These are phyloP conservation scores for Nothophoma quercina DNA, from an alignment of 2,329 filamentous ascomycete species.

Conservation along the genomic window DNA sequence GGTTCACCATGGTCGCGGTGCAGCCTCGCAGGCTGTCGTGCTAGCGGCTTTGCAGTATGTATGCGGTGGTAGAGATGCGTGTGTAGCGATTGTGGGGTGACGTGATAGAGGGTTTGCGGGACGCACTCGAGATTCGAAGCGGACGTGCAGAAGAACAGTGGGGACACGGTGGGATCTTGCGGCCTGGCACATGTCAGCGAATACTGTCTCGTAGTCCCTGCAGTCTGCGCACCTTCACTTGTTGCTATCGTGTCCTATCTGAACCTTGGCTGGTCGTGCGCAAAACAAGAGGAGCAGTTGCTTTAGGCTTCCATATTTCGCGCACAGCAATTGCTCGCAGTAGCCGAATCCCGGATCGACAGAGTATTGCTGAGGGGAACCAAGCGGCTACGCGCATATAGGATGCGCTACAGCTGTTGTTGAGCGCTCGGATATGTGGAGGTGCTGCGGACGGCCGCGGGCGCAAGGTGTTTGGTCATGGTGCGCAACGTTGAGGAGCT, in stretches of 20 bases:
- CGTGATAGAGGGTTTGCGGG: constrained; percentile 15
- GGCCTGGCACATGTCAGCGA: constrained; percentile 18
- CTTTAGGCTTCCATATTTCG: constrained; percentile 25
- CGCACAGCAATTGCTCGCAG: neutral
- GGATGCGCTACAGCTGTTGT: constrained; percentile 45
- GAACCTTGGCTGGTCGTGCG: constrained; percentile 15
- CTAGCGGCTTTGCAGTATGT: constrained; percentile 14
- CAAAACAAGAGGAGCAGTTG: constrained; percentile 10
- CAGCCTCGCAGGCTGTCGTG: constrained; percentile 11
- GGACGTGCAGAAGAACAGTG: constrained; percentile 22
- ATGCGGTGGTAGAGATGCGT: constrained; percentile 10
- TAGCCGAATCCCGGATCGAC: constrained; percentile 8
- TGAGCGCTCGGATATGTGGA: constrained; percentile 42
- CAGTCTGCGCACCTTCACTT: constrained; percentile 17
- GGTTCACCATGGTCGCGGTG: constrained; percentile 22
- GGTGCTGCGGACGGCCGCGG: constrained; percentile 25
- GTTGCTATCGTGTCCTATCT: neutral
- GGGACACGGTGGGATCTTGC: constrained; percentile 20
- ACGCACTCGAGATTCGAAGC: constrained; percentile 16
- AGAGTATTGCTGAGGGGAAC: constrained; percentile 16
- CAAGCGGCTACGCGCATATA: constrained; percentile 24
- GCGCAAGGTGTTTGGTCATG: constrained; percentile 25
- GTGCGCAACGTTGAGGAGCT: constrained; percentile 24
- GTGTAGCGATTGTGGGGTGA: constrained; percentile 25
- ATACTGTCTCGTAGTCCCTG: neutral